Base-by-base conservation (phyloP, 2,329 filamentous ascomycete genomes). In the Exophiala xenobiotica region DNA sequence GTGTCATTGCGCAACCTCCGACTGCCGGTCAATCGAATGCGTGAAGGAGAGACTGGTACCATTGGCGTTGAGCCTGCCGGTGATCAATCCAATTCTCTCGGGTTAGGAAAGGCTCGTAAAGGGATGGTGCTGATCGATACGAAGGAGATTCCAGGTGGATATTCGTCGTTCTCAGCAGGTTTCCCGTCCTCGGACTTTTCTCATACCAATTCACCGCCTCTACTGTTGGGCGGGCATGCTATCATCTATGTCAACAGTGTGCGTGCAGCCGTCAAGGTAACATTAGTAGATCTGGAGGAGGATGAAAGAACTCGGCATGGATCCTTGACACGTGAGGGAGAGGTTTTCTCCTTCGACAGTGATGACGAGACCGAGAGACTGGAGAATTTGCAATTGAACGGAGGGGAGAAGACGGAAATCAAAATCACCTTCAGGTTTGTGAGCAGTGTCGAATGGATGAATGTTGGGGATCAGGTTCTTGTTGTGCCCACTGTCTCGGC, bases 181-280 rank as follows among this genome's bases (percentile, higher is more conserved):
- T 95, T 96, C 64, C 73, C 79, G 1, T 79, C 85, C 4, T 68
- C 76, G 0, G 81, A 86, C 42, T 79, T 75, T 45, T 63, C 65
- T 0, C 64, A 62, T 3, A 50, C 63, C 4, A 60, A 65, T 22
- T 71, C 69, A 3, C 70, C 85, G 0, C 79, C 78, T 19, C 74
- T 79, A 1, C 74, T 96, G 5, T 60, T 75, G 2, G 72, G 73
- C 18, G 70, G 72, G 1, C 70, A 74, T 49, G 77, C 79, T 0
- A 90, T 95, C 23, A 81, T 92, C 1, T 97, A 96, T 64, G 82
- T 91, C 33, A 90, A 89, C 14, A 96, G 90, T 64, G 85, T 97
- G 11, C 81, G 92, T 6, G 87, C 90, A 1, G 83, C 87, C 0
- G 91, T 90, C 0, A 85, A 86, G 53, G 81, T 97, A 1, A 67